Base-by-base conservation (phyloP, 169 alveolate species). In the Eimeria tenella region DNA sequence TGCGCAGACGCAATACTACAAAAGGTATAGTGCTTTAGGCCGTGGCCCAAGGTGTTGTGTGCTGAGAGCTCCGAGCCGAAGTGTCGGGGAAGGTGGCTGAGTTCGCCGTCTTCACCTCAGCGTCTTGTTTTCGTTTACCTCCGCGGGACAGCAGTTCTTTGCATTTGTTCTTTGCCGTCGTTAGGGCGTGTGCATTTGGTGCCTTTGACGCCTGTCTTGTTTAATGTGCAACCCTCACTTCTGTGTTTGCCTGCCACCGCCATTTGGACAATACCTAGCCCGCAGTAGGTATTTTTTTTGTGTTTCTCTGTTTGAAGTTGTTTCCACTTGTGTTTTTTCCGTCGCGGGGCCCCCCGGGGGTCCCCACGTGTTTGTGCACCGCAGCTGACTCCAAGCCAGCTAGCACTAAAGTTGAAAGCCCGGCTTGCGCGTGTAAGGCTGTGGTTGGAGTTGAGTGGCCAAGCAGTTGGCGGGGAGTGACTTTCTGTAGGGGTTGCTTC, bases 81-180 rank as follows among this genome's bases (percentile, higher is more conserved):
- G 42, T 31, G 42, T 31, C 42, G 42, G 42, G 42, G 42, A 1
- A 1, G 42, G 42, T 2, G 42, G 42, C 42, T 31, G 5, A 60
- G 11, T 60, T 7, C 70, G 70, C 70, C 70, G 70, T 60, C 17
- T n/a, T 60, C 23, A 49, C 10, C 10, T 68, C n/a, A 23, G n/a
- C 55, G 5, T 73, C 15, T 25, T 73, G 58, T 73, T 73, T 73
- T 73, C 17, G n/a, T 73, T 10, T 73, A 23, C 50, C 19, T 10
- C 50, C 83, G 55, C 50, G 83, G 83, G 83, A 73, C 83, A 73
- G 83, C 83, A 49, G 83, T 73, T 73, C 25, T 53, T 10, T 8
- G 55, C 13, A 15, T 42, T 42, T 25, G 21, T 42, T 23, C 21
- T 19, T 3, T 25, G 5, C 50, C 50, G 50, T 73, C 15, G 55